Conservation (phyloP, 148 eudicot genomes). For the Arbutus unedo region DNA sequence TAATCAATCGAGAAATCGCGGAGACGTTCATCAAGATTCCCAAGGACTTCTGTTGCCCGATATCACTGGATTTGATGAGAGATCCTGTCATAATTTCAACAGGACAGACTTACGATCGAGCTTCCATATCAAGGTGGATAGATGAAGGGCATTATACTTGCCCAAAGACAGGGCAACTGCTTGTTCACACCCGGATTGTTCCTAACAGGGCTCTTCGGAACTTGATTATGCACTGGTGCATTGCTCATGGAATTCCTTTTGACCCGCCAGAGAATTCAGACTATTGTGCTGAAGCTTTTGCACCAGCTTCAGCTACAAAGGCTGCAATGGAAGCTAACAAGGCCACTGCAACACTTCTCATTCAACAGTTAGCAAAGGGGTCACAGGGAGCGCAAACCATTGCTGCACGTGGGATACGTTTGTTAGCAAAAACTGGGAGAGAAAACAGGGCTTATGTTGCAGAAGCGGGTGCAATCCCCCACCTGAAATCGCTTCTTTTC, state of each 20-base stretch:
- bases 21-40: constrained; percentile 60
- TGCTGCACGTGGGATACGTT: constrained; percentile 75
- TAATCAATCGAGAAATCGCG: constrained; percentile 46
- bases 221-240: constrained; percentile 77
- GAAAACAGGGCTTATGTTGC: constrained; percentile 86
- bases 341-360: constrained; percentile 65
- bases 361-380: constrained; percentile 61
- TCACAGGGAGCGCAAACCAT: constrained; percentile 55
- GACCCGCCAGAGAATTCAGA: constrained; percentile 51
- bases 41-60: constrained; percentile 81
- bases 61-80: constrained; percentile 78
- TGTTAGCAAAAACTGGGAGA: constrained; percentile 77
- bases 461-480: constrained; percentile 81
- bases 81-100: constrained; percentile 84
- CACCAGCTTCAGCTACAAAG: constrained; percentile 44
- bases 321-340: constrained; percentile 72
- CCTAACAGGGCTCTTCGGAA: constrained; percentile 69
- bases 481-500: constrained; percentile 49
- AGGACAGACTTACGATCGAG: constrained; percentile 81
- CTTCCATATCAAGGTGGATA: constrained; percentile 76
- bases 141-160: constrained; percentile 86
- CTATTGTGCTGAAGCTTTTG: constrained; percentile 30
- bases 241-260: constrained; percentile 44
- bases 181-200: constrained; percentile 48
- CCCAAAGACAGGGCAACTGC: constrained; percentile 88